A percentile compares a stretch with the other conserved stretches of the same genome.
Evolutionary conservation across 108 stramenopile species (phyloP).

Genomic region (Pseudonitzschia pungens): DNA sequence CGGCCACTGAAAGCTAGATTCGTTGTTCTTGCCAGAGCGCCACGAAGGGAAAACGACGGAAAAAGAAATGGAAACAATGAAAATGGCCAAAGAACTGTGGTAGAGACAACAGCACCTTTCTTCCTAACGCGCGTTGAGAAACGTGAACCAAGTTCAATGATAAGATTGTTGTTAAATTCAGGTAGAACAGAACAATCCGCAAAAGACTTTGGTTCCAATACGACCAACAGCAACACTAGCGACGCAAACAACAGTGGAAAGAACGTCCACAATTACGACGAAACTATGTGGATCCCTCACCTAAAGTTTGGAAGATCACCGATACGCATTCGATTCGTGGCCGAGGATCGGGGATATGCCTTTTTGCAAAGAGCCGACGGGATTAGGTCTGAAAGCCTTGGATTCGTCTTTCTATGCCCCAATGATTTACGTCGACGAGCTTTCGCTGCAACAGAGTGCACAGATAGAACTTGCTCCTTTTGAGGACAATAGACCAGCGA

Average conservation of each 20-base stretch:
- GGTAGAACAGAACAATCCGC: not conserved
- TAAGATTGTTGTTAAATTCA: slow-evolving; percentile 11
- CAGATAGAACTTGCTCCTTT: slow-evolving; percentile 43
- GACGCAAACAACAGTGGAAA: not conserved
- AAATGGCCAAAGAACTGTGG: not conserved
- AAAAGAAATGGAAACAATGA: not conserved
- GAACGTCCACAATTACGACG: not conserved
- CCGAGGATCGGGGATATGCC: slow-evolving; percentile 38
- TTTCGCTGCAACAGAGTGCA: slow-evolving; percentile 35
- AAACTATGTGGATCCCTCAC: slow-evolving; percentile 34
- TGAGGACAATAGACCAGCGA: slow-evolving; percentile 41
- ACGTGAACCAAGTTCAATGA: slow-evolving; percentile 11
- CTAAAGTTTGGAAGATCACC: slow-evolving; percentile 43
- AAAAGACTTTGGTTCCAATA: not conserved
- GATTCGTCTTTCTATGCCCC: slow-evolving; percentile 39
- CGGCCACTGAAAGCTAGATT: slow-evolving; percentile 34
- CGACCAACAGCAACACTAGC: not conserved
- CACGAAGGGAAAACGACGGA: not conserved
- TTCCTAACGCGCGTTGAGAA: slow-evolving; percentile 27
- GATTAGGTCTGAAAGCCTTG: slow-evolving; percentile 16
- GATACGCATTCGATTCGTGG: slow-evolving; percentile 44
- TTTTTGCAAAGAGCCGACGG: slow-evolving; percentile 38
- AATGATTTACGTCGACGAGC: slow-evolving; percentile 46
- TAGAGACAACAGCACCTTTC: slow-evolving; percentile 16
- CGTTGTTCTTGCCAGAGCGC: slow-evolving; percentile 12